Conservation (phyloP, 2,329 filamentous ascomycete genomes). For the Colletotrichum sp. region DNA sequence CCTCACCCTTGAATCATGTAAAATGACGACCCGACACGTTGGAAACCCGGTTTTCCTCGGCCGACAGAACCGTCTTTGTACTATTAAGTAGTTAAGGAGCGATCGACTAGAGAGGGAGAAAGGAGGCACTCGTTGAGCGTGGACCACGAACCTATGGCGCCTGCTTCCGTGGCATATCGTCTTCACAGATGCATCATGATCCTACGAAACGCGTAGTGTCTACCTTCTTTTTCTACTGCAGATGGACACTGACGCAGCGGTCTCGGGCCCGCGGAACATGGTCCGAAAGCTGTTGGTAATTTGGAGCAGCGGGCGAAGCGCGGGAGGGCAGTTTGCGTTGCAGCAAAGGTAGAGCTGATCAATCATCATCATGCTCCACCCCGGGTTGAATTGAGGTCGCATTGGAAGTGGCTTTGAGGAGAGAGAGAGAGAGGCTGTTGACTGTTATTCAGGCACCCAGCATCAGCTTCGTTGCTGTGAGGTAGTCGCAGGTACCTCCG, state of each 20-base stretch:
- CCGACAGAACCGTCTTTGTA: not conserved
- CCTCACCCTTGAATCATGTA: not conserved
- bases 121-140: not conserved
- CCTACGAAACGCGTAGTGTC: not conserved
- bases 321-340: not conserved
- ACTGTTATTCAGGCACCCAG: not conserved
- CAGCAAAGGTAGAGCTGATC: not conserved
- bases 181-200: not conserved
- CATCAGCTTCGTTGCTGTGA: not conserved
- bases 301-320: not conserved
- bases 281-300: not conserved
- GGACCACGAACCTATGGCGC: not conserved
- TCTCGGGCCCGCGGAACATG: not conserved
- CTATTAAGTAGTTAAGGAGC: not conserved
- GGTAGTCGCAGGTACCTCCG: not conserved
- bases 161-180: not conserved
- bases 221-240: not conserved
- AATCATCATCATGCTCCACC: not conserved
- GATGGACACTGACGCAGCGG: not conserved
- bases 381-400: not conserved
- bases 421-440: not conserved
- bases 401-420: not conserved
- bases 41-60: not conserved
- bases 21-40: not conserved
- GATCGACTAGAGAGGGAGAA: not conserved